These are phyloP conservation scores for Fusarium sp. DNA, from an alignment of 2,329 filamentous ascomycete species.

Conservation along the genomic window DNA sequence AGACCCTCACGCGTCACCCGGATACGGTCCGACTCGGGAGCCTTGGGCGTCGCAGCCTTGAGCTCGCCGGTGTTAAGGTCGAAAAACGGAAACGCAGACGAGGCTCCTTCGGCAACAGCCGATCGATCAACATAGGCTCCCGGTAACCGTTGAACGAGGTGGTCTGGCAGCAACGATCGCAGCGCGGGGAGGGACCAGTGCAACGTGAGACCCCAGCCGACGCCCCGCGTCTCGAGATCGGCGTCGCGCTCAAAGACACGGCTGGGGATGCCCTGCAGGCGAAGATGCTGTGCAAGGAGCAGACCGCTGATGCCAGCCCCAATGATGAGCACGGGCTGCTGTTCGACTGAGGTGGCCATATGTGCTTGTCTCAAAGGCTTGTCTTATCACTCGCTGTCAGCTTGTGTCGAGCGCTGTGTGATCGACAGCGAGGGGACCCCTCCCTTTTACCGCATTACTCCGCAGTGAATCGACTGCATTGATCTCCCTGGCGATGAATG, in stretches of 20 bases:
- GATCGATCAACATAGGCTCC: conserved; percentile 69
- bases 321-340: conserved; percentile 53
- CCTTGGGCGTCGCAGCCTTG: conserved; percentile 58
- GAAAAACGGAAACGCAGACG: conserved; percentile 69
- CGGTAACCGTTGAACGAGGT: conserved; percentile 61
- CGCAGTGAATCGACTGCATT: conserved; percentile 1
- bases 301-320: conserved; percentile 58
- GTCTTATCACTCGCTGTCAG: too few relatives aligned
- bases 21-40: conserved; percentile 62
- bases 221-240: conserved; percentile 62
- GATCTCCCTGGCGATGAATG: neutral
- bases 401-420: conserved; percentile 2
- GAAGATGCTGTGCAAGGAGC: conserved; percentile 55
- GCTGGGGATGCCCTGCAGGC: conserved; percentile 56
- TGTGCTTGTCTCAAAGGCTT: neutral
- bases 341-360: conserved; percentile 9
- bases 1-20: conserved; percentile 65
- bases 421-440: neutral
- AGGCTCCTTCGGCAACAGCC: conserved; percentile 63
- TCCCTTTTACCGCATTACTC: neutral
- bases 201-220: conserved; percentile 76
- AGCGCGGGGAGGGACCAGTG: conserved; percentile 73
- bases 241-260: conserved; percentile 69
- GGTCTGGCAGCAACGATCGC: conserved; percentile 64
- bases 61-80: conserved; percentile 67